Conservation (phyloP, 2,329 filamentous ascomycete genomes). For the Coniochaeta hoffmannii region DNA sequence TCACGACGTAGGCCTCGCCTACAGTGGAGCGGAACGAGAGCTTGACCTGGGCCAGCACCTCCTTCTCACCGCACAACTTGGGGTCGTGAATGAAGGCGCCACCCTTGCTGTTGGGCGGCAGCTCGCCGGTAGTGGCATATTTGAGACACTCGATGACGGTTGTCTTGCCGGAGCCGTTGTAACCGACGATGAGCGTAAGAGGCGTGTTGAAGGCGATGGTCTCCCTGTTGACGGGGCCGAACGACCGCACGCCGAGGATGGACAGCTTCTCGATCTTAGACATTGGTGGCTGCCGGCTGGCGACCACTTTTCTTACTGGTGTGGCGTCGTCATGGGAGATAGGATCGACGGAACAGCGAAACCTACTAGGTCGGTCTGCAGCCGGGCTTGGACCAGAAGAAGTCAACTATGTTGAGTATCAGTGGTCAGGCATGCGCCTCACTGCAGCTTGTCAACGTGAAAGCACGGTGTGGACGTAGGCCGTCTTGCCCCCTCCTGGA, state of each 20-base stretch:
- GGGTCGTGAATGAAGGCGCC: conserved; percentile 96
- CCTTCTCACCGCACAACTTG: conserved; percentile 79
- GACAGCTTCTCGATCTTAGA: conserved; percentile 85
- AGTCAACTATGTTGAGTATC: not conserved
- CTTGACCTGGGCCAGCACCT: conserved; percentile 86
- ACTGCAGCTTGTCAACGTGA: not conserved
- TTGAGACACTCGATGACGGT: conserved; percentile 99
- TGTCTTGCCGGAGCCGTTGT: conserved; percentile 96
- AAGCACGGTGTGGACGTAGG: not conserved
- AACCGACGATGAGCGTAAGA: conserved; percentile 90
- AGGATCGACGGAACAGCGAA: not conserved
- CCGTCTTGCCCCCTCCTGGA: not conserved
- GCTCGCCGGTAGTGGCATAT: conserved; percentile 90
- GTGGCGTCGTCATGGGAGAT: not conserved
- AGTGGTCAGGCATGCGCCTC: not conserved
- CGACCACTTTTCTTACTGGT: not conserved
- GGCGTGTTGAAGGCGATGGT: conserved; percentile 79
- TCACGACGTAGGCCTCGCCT: conserved; percentile 72
- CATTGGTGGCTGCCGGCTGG: conserved; percentile 30
- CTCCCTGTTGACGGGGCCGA: conserved; percentile 67
- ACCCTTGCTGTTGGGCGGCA: conserved; percentile 83
- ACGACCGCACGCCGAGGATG: conserved; percentile 78
- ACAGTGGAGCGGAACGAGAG: conserved; percentile 76
- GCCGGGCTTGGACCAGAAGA: not conserved
- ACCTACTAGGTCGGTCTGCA: not conserved